Conservation (phyloP, 2,329 filamentous ascomycete genomes). For the Nemania bipapillata region DNA sequence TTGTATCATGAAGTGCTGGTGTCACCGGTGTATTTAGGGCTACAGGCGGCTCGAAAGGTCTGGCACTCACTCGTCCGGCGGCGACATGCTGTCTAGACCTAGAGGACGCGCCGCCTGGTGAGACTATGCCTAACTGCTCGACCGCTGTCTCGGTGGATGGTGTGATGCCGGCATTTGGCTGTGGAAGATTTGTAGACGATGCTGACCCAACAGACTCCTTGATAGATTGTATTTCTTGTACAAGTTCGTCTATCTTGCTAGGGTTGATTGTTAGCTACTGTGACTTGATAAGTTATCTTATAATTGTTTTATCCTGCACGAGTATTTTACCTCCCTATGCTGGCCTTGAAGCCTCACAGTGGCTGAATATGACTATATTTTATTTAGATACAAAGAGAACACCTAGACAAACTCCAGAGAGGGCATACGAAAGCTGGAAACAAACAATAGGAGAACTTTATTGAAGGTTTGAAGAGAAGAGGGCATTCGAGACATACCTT, state of each 20-base stretch:
- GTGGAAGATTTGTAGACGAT: conserved; percentile 34
- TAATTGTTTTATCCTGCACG: background rate
- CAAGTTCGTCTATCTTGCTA: conserved; percentile 67
- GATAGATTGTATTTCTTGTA: conserved; percentile 65
- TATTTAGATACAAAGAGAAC: background rate
- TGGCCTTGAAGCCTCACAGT: background rate
- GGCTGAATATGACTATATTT: background rate
- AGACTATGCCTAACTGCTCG: conserved; percentile 40
- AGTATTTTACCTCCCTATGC: background rate
- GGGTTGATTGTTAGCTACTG: conserved; percentile 22
- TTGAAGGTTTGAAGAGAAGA: background rate
- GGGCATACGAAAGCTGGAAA: background rate
- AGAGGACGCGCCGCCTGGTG: conserved; percentile 36
- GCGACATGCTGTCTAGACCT: conserved; percentile 26
- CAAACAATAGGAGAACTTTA: background rate
- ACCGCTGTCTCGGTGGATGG: conserved; percentile 38
- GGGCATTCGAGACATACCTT: conserved; percentile 43
- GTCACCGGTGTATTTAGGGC: conserved; percentile 48
- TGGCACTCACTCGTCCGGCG: conserved; percentile 3
- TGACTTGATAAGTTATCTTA: conserved; percentile 1
- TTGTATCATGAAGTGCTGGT: conserved; percentile 36
- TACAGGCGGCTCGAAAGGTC: conserved; percentile 44
- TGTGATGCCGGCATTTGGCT: conserved; percentile 31
- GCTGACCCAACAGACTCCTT: conserved; percentile 60
- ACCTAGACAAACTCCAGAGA: background rate